Base-by-base conservation (phyloP, 73 alveolate species). In the Paramecium bursaria region DNA sequence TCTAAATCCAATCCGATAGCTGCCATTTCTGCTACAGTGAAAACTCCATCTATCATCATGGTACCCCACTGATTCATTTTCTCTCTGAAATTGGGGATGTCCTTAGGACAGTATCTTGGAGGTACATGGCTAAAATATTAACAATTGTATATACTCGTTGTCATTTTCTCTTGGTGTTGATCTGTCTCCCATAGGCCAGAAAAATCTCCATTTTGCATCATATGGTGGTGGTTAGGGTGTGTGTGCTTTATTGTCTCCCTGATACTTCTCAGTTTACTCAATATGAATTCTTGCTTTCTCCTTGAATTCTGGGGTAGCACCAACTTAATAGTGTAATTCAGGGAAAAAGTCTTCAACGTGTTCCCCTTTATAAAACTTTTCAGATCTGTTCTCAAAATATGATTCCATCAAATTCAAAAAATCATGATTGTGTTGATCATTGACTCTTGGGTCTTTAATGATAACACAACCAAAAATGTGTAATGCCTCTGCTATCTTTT, bases 131-230 rank as follows among this genome's bases (percentile, higher is more conserved):
- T 51, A 48, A 48, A 27, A 27, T 48, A 4, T 13, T 21, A 48
- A 6, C n/a, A 3, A 0, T 0, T 19, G 31, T 14, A 19, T 1
- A 9, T 87, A 86, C 75, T 86, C 90, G 31, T 51, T 88, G 25
- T 91, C 95, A 44, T 75, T 75, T 7, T 75, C 51, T 87, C 74
- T 51, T 51, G 74, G 87, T 2, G 86, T 61, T 1, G 92, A 74
- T 21, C 29, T 51, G 14, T 61, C 93, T 33, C 94, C 96, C 39
- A 92, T 94, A 27, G 93, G 90, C 96, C 97, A 92, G 94, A 92
- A 92, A 90, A 77, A 94, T 77, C 98, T 86, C 97, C 98, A 92
- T 55, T 92, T 93, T 86, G 97, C 98, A 75, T 93, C 98, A 55
- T 54, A 79, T 0, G 89, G 93, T 7, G 98, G 97, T 1, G 98